Base-by-base conservation (phyloP, 768 basidiomycete genomes). In the Phlebiopsis flavidoalba region DNA sequence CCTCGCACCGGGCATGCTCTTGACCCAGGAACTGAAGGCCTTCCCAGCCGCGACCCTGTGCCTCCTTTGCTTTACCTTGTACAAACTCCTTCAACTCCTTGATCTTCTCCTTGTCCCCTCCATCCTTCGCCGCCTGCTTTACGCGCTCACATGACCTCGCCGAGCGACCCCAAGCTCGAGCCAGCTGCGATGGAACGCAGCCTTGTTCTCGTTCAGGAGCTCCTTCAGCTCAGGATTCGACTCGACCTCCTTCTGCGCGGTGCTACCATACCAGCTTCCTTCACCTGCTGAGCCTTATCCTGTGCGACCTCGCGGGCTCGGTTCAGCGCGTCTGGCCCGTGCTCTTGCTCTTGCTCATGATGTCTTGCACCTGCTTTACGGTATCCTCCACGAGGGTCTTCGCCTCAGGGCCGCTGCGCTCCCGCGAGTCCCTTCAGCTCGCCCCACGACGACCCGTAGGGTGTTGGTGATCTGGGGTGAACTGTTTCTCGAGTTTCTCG, bases 381-480 rank as follows among this genome's bases (percentile, higher is more conserved):
- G 69, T 64, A 24, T 75, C 74, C 8, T 70, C 65, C 15, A 66
- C 65, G n/a, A 72, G 22, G 63, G 69, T 67, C 71, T 72, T 70
- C 40, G 71, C 73, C 63, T 74, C 66, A 7, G 71, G 68, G 1
- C 71, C 71, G 12, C 64, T 62, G 49, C 65, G 54, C 59, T 71
- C 59, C n/a, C 26, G 68, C 71, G 46, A 71, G 37, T 22, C 57
- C 59, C 66, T 60, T 65, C 60, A 75, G 55, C 62, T 74, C 65
- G 15, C 63, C 63, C 59, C 72, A 74, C 14, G 70, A 66, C 11
- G 64, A 61, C 0, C 73, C 73, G 14, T n/a, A 75, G 65, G 61
- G 68, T 67, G 61, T 70, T 66, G 62, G 66, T 66, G 15, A 72
- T 31, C 58, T 71, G 65, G 21, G 74, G 74, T n/a, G 57, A 72